Evolutionary conservation across 441 rosid species (phyloP).

Genomic region (Pelargonium australe): DNA sequence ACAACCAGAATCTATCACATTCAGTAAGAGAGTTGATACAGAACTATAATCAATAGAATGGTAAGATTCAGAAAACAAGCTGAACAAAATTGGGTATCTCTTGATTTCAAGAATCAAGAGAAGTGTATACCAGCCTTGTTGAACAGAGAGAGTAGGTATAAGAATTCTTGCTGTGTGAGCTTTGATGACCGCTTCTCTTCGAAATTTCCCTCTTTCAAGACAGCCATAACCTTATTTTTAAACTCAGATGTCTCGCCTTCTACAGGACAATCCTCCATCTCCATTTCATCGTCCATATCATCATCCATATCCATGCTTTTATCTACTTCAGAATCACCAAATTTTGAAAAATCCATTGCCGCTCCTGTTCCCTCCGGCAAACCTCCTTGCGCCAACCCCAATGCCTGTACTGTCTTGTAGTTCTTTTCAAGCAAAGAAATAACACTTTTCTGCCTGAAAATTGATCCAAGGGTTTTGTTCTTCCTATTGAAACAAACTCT

Average conservation of each 20-base stretch:
- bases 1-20: not conserved
- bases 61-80: not conserved
- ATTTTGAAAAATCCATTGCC: slow-evolving; percentile 28
- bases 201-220: slow-evolving; percentile 32
- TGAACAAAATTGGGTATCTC: slow-evolving; percentile 22
- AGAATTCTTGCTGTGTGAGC: slow-evolving; percentile 68
- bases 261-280: slow-evolving; percentile 39
- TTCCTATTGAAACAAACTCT: slow-evolving; percentile 80
- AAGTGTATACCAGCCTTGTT: slow-evolving; percentile 78
- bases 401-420: slow-evolving; percentile 63
- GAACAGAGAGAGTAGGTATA: slow-evolving; percentile 69
- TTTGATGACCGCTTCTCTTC: slow-evolving; percentile 74
- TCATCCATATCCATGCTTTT: slow-evolving; percentile 29
- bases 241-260: slow-evolving; percentile 44
- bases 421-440: slow-evolving; percentile 66
- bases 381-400: slow-evolving; percentile 30
- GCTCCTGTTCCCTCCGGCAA: slow-evolving; percentile 12
- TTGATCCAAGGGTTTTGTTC: slow-evolving; percentile 78
- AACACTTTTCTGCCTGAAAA: slow-evolving; percentile 69
- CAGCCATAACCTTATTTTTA: slow-evolving; percentile 41
- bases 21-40: not conserved
- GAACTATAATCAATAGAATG: not conserved
- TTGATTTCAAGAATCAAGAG: slow-evolving; percentile 24
- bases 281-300: slow-evolving; percentile 62
- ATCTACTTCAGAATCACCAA: slow-evolving; percentile 29